A percentile compares a stretch with the other conserved stretches of the same genome.
Conservation (phyloP, 805 yeast genomes). For the Ogataea methylovora region DNA sequence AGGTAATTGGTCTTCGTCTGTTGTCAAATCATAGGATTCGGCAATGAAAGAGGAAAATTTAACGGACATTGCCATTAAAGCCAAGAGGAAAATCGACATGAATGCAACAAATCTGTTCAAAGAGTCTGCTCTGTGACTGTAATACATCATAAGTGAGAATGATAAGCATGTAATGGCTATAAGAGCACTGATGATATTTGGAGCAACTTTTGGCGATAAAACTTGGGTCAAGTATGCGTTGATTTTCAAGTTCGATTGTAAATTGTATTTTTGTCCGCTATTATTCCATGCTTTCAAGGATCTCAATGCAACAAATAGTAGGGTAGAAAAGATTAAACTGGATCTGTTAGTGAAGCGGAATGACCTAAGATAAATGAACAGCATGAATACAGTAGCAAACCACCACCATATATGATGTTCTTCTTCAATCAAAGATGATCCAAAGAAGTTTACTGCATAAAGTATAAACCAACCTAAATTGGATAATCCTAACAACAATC, state of each 20-base stretch:
- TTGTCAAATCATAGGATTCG: constrained; percentile 17
- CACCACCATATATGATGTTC: constrained; percentile 98
- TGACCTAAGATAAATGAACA: constrained; percentile 9
- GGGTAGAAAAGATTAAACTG: background rate
- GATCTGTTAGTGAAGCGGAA: constrained; percentile 1
- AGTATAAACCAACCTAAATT: constrained; percentile 23
- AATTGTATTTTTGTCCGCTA: constrained; percentile 75
- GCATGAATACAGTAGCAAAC: constrained; percentile 34
- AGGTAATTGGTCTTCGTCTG: constrained; percentile 10
- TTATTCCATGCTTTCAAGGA: constrained; percentile 77
- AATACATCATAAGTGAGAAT: constrained; percentile 6
- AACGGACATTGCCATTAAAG: constrained; percentile 19
- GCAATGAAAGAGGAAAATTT: constrained; percentile 21
- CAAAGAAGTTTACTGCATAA: constrained; percentile 58
- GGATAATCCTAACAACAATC: constrained; percentile 10
- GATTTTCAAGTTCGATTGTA: constrained; percentile 41
- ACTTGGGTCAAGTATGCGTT: constrained; percentile 31
- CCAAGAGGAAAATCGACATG: constrained; percentile 36
- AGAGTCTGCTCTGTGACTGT: constrained; percentile 5
- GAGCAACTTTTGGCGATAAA: constrained; percentile 14
- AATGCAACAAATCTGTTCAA: constrained; percentile 27
- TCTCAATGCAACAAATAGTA: constrained; percentile 36
- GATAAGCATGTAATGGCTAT: constrained; percentile 9
- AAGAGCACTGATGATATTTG: constrained; percentile 11
- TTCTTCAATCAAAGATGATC: constrained; percentile 88